Base-by-base conservation (phyloP, 805 yeast species). In the Ogataea pignaliae region DNA sequence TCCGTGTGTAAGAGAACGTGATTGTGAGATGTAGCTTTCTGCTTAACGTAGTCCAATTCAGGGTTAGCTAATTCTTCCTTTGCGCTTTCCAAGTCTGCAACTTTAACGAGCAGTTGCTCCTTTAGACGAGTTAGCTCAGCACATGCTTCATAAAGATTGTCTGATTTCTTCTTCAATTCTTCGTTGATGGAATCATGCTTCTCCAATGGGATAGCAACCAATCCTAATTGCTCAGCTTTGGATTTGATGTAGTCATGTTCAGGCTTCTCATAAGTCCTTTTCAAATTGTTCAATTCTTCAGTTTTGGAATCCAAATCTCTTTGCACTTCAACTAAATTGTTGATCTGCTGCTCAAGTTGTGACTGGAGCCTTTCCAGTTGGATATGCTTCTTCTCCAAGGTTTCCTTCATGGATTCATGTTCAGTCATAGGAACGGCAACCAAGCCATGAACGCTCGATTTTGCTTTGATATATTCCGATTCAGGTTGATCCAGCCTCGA, bases 381-480 rank as follows among this genome's bases (percentile, higher is more conserved):
- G 26, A 21, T 21, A 7, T 21, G 26, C 26, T 21, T 21, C 26
- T 21, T 21, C 26, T 21, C 26, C 26, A 21, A 21, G 26, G 26
- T 21, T 21, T 21, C 26, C 21, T 21, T 32, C n/a, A 36, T 14
- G 10, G 45, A 26, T 17, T 44, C 45, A 40, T 57, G 58, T 4
- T 42, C 56, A 11, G 41, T 43, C 15, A 48, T 38, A 31, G 60
- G 55, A 29, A 58, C 21, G 14, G 59, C 51, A n/a, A 54, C 48
- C 12, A 46, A 30, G 10, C 41, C 54, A 33, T 45, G 44, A 3
- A 45, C 37, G 15, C 41, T 35, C 37, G 54, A 42, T 42, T 58
- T 47, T 11, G 45, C 36, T 41, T 47, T 47, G 34, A 56, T 33
- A 42, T 54, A 49, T 30, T 54, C 53, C 26, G 42, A 33, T 36